Conservation (phyloP, 106 monocot species). For the Acanthochlamys bracteata region DNA sequence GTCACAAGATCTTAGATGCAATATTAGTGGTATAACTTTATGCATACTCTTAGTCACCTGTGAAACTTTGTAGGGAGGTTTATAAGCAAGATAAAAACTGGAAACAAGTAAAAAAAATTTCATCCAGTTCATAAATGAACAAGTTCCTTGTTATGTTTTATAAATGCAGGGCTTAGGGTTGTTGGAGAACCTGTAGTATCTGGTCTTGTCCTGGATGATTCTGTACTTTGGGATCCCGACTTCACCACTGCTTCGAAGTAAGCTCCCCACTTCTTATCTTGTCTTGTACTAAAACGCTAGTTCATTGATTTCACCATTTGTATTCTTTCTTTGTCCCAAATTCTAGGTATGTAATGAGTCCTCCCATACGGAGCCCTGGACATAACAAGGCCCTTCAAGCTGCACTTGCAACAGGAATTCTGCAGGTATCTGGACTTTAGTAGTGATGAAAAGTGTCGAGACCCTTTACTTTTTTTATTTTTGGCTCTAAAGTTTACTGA, state of each 20-base stretch:
- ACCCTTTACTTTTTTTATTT: too few relatives aligned
- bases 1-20: too few relatives aligned
- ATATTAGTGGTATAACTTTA: too few relatives aligned
- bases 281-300: background rate
- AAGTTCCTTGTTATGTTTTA: too few relatives aligned
- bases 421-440: slow-evolving; percentile 48
- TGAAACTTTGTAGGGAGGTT: too few relatives aligned
- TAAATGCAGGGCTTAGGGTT: slow-evolving; percentile 75
- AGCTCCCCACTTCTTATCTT: slow-evolving; percentile 11
- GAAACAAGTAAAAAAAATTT: too few relatives aligned
- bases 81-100: too few relatives aligned
- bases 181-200: slow-evolving; percentile 99
- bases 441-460: too few relatives aligned
- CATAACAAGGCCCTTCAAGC: slow-evolving; percentile 86
- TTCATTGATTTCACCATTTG: background rate
- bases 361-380: slow-evolving; percentile 80
- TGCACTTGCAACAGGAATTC: slow-evolving; percentile 82
- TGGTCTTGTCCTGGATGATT: slow-evolving; percentile 86
- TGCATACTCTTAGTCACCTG: too few relatives aligned
- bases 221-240: slow-evolving; percentile 88
- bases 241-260: slow-evolving; percentile 83
- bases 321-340: background rate
- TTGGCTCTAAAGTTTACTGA: too few relatives aligned
- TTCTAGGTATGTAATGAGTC: slow-evolving; percentile 94
- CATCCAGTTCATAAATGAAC: too few relatives aligned